A percentile compares a stretch with the other conserved stretches of the same genome.
Conservation (phyloP, 2,329 filamentous ascomycete genomes). For the Graphiopsis chlorocephala region DNA sequence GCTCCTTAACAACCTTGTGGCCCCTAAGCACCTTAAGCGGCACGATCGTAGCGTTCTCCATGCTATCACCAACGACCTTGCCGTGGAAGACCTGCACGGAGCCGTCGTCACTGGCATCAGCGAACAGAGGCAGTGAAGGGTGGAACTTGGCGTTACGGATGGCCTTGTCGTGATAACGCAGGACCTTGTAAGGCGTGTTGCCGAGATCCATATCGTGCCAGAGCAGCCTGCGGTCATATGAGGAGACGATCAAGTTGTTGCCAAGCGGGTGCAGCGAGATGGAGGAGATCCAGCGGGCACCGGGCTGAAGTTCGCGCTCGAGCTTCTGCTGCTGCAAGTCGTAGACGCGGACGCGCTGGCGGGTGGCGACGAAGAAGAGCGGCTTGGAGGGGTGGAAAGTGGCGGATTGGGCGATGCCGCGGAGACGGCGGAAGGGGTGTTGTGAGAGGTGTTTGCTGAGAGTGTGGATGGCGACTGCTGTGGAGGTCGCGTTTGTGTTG, state of each 20-base stretch:
- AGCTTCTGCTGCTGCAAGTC: conserved; percentile 89
- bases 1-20: conserved; percentile 78
- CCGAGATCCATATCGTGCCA: conserved; percentile 98
- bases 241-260: conserved; percentile 90
- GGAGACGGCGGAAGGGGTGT: conserved; percentile 79
- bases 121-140: conserved; percentile 75
- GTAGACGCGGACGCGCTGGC: conserved; percentile 89
- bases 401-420: conserved; percentile 78
- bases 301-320: conserved; percentile 88
- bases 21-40: conserved; percentile 91
- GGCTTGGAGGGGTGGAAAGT: conserved; percentile 93
- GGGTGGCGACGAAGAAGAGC: conserved; percentile 93
- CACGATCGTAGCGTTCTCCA: conserved; percentile 95
- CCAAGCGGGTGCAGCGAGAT: conserved; percentile 92
- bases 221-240: conserved; percentile 87
- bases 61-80: conserved; percentile 88
- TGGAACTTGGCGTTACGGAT: conserved; percentile 90
- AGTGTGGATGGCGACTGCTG: conserved; percentile 89
- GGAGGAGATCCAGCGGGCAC: conserved; percentile 89
- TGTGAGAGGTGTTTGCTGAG: conserved; percentile 93
- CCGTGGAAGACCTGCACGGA: conserved; percentile 95
- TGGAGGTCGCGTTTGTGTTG: conserved; percentile 60
- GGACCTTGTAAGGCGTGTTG: conserved; percentile 87
- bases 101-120: conserved; percentile 92
- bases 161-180: conserved; percentile 90